Evolutionary conservation across 768 basidiomycete species (phyloP), one percentile per base, ranked within the genome.

Genomic region (Pleurotus tuoliensis): DNA sequence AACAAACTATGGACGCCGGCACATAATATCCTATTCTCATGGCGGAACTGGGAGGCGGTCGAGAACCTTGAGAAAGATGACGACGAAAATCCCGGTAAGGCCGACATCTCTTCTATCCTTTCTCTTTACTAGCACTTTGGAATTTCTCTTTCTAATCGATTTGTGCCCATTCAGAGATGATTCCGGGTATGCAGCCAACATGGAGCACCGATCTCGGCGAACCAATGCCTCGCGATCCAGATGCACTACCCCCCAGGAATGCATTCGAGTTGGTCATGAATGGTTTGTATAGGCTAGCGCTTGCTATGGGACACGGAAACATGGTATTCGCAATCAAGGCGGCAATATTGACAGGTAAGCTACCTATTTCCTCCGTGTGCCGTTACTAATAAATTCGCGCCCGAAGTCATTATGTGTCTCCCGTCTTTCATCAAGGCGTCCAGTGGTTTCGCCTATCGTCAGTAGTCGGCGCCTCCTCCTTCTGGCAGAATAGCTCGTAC

Each of bases 271-370:
- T 63, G 39, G 56, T 77, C 0, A 76, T 82, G 76, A 76, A 74
- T 46, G 62, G 69, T 54, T 1, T 82, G 1, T 82, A 86, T 64
- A 61, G 70, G 12, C 58, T 68, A 1, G 59, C 74, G 3, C 67
- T 67, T 2, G 71, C 73, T 0, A 60, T 88, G 0, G 75, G 76
- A 3, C 69, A 75, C 3, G 89, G 88, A 5, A 89, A 91, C 60
- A 70, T 75, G 1, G 65, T 90, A 25, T 92, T 82, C 56, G 88
- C 87, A 0, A 51, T 91, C 56, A 92, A 92, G 68, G 88, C 85
- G 2, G 87, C 82, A 0, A 58, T 84, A 27, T 65, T 92, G 57
- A 83, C 87, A 15, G 73, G 83, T 86, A 56, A 58, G 73, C 59
- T 34, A 2, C 8, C 34, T n/a, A 1, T 54, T 24, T 8, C 12